Base-by-base conservation (phyloP, 768 basidiomycete species). In the Termitomyces sp. region DNA sequence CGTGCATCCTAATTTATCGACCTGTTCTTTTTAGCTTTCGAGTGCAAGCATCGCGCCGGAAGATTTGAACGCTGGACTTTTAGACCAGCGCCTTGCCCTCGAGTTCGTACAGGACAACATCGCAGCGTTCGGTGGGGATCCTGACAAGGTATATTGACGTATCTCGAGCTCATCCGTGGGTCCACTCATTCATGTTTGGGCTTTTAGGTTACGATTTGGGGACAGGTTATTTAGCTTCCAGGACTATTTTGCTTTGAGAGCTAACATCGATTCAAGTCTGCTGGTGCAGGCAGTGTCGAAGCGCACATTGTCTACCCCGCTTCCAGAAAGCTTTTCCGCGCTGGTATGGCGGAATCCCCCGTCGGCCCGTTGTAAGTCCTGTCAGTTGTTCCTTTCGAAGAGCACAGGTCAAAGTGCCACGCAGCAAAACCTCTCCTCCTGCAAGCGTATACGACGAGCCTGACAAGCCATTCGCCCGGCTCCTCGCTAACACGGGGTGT, bases 151-250 rank as follows among this genome's bases (percentile, higher is more conserved):
- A 42, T 2, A 42, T 42, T 7, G 8, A 9, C 8, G 18, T 41
- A 20, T 20, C 3, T 8, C 9, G n/a, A 42, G n/a, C n/a, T 42
- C 36, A 15, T 3, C 9, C 36, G 24, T 15, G 13, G 30, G 24
- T 12, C 41, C 37, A 34, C 33, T 44, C 15, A 46, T 30, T 36
- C 27, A 31, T n/a, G 1, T 55, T 34, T 18, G 15, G n/a, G 24
- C 12, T 58, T 22, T 55, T 12, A 82, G 81, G 79, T 81, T 8
- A 82, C 82, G 12, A 82, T 82, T 22, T 84, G 81, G 81, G 82
- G 81, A 37, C 62, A 63, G 57, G 62, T 63, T 1, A 6, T 18
- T 20, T 20, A 0, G 3, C 22, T 4, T 12, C 16, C 2, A 6
- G 3, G 34, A 0, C 13, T 24, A 4, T 1, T 9, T 54, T 7